Percentiles rank a stretch among this genome's conserved stretches.
These are phyloP conservation scores for Helotiales sp. DNA, from an alignment of 2,329 filamentous ascomycete species.

Conservation along the genomic window DNA sequence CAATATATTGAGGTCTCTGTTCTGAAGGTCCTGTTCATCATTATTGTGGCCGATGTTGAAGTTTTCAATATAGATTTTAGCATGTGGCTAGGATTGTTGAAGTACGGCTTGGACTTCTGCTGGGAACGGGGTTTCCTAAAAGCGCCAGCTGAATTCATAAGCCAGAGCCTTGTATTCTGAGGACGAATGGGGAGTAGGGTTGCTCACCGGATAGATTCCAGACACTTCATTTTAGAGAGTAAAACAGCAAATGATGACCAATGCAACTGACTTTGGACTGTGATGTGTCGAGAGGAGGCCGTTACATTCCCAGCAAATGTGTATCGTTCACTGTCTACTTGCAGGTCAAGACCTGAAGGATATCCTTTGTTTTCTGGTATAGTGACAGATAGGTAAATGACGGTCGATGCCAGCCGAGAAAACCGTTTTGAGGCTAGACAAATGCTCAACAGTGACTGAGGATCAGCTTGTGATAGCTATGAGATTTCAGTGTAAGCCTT, in stretches of 20 bases:
- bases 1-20: not conserved
- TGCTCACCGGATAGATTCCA: not conserved
- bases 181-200: not conserved
- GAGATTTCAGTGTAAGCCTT: not conserved
- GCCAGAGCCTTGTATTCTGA: not conserved
- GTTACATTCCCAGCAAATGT: not conserved
- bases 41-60: constrained; percentile 2
- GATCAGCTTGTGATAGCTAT: not conserved
- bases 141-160: not conserved
- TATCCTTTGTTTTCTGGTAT: not conserved
- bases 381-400: not conserved
- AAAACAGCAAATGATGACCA: not conserved
- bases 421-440: not conserved
- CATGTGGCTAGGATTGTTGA: not conserved
- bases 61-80: not conserved
- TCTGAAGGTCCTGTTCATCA: not conserved
- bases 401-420: not conserved
- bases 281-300: not conserved
- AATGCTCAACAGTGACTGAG: not conserved
- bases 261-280: not conserved
- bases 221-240: not conserved
- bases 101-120: too few species aligned
- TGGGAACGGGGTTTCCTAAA: constrained; percentile 4
- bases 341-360: not conserved
- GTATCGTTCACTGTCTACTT: not conserved